Base-by-base conservation (phyloP, 73 alveolate species). In the Breviolum minutum region DNA sequence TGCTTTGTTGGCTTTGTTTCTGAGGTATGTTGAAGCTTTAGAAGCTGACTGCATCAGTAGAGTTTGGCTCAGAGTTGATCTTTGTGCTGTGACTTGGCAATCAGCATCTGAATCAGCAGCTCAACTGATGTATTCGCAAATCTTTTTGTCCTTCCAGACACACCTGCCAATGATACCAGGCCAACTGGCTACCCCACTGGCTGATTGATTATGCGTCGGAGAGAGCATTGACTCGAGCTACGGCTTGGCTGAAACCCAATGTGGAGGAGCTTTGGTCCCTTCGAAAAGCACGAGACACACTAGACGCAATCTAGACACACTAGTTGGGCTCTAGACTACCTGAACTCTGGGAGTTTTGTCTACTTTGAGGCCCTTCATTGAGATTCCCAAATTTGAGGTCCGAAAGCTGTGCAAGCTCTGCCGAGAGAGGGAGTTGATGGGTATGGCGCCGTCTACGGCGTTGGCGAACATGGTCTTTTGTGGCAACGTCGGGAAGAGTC, bases 111-210 rank as follows among this genome's bases (percentile, higher is more conserved):
- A 80, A 24, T 27, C 9, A 19, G 84, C 9, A 19, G 84, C 12
- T 10, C 40, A 17, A 63, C 26, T 79, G 64, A 10, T 26, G 16
- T 2, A 30, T 27, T 24, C 17, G 13, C 29, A 19, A 24, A 11
- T 79, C 11, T 29, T 29, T 61, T 30, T 24, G 17, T 29, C 63
- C 54, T 40, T 40, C 54, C 54, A 40, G 54, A 40, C 0, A 40
- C 54, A 40, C 3, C 54, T 40, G 32, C 24, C 77, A 68, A 68
- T 26, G 7, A 7, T 24, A 5, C 84, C 40, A 90, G 96, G 96
- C 96, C 26, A 90, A 70, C 26, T 90, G 96, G 96, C 87, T 90
- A 32, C 96, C 96, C 14, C 96, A 90, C 48, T 90, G 96, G 96
- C 96, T 90, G 66, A 90, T 90, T n/a, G 96, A 90, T 63, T 90